phyloP scores from a whole-genome alignment of 257 asterid species.

The Hygrophila difformis region DNA sequence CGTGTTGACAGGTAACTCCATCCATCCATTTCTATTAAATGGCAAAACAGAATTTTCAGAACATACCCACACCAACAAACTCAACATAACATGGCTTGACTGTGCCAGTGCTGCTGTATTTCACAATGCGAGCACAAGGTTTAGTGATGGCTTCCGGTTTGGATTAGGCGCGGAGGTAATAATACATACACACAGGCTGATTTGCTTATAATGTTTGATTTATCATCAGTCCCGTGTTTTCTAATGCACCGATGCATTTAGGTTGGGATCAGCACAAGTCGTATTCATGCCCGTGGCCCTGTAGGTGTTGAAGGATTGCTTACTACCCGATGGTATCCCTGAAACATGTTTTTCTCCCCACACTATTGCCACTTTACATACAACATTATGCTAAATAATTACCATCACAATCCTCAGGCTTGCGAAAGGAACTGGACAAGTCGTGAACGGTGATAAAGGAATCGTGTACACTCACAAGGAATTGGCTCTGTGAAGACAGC shows the following conservation, averaged over 20 bases:
- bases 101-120: slow-evolving; percentile 78
- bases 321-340: slow-evolving; percentile 48
- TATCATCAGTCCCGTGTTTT: neutral
- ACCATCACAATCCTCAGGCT: too few relatives aligned
- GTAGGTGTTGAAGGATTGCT: slow-evolving; percentile 96
- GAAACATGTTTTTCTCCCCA: neutral
- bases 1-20: slow-evolving; percentile 33
- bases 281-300: slow-evolving; percentile 98
- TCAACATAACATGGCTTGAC: neutral
- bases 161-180: slow-evolving; percentile 99
- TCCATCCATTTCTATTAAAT: neutral
- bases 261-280: slow-evolving; percentile 96
- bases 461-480: slow-evolving; percentile 11
- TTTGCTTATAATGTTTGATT: too few relatives aligned
- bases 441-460: slow-evolving; percentile 5
- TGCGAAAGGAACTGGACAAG: slow-evolving; percentile 5
- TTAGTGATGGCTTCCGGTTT: slow-evolving; percentile 80
- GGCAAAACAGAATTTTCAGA: neutral
- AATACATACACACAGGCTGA: too few relatives aligned
- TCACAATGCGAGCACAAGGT: slow-evolving; percentile 26
- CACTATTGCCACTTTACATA: neutral
- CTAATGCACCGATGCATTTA: too few relatives aligned
- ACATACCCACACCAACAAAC: neutral
- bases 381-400: neutral
- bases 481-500: neutral